Percentiles rank a stretch among this genome's conserved stretches.
phyloP scores from a whole-genome alignment of 768 basidiomycete species.

The Lentinula lateritia region DNA sequence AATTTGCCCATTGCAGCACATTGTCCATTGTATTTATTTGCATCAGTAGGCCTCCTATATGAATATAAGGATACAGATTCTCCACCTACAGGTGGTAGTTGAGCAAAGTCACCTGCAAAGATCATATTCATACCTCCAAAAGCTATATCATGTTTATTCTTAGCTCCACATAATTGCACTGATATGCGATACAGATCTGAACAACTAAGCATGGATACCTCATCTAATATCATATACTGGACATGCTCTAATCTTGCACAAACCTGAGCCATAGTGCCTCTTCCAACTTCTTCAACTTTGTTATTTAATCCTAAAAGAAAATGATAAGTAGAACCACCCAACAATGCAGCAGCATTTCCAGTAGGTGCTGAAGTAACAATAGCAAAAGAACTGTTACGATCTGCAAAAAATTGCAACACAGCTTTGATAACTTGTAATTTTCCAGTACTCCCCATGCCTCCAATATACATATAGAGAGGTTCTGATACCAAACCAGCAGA shows the following conservation, averaged over 20 bases:
- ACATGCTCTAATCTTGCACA: constrained; percentile 13
- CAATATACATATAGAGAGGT: constrained; percentile 11
- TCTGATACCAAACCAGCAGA: too few species aligned
- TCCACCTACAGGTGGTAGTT: constrained; percentile 21
- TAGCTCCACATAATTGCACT: constrained; percentile 9
- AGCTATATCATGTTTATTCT: background rate
- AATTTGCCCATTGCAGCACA: constrained; percentile 18
- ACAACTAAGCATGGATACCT: constrained; percentile 21
- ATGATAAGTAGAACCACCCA: constrained; percentile 22
- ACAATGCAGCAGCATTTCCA: constrained; percentile 15
- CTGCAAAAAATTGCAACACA: constrained; percentile 5
- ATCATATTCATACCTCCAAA: constrained; percentile 27
- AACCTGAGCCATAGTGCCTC: background rate
- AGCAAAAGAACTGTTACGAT: background rate
- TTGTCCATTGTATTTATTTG: constrained; percentile 8
- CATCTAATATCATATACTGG: constrained; percentile 15
- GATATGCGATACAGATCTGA: constrained; percentile 20
- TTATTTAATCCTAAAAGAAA: constrained; percentile 15
- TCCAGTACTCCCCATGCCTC: constrained; percentile 16
- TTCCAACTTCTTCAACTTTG: background rate
- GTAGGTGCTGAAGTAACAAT: constrained; percentile 9
- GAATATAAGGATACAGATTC: constrained; percentile 18
- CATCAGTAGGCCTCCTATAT: constrained; percentile 7
- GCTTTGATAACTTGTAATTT: constrained; percentile 14
- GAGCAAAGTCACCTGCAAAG: constrained; percentile 30